These are phyloP conservation scores for Fusarium paranaense DNA, from an alignment of 2,329 filamentous ascomycete genomes.

Conservation along the genomic window DNA sequence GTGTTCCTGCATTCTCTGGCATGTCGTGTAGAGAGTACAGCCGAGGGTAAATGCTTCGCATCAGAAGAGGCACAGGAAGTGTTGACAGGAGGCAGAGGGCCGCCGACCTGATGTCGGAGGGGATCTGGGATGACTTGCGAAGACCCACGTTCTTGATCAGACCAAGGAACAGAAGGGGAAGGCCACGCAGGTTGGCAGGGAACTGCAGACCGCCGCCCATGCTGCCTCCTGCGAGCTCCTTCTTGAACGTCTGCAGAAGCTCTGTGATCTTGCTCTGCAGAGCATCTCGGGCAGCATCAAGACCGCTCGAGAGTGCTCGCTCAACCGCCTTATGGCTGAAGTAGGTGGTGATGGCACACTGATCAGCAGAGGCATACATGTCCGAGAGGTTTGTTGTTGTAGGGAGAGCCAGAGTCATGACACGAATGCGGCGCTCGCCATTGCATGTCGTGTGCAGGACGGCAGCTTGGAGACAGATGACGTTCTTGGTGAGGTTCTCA, in stretches of 20 bases:
- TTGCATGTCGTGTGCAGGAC: conserved; percentile 98
- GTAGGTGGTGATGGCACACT: conserved; percentile 91
- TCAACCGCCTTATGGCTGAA: conserved; percentile 99
- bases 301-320: conserved; percentile 82
- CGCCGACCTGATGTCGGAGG: conserved; percentile 91
- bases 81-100: conserved; percentile 95
- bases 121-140: conserved; percentile 92
- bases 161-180: conserved; percentile 91
- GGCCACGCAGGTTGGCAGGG: conserved; percentile 87
- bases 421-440: conserved; percentile 92
- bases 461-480: conserved; percentile 92
- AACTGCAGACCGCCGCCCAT: conserved; percentile 96
- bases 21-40: conserved; percentile 94
- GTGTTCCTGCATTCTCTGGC: conserved; percentile 91
- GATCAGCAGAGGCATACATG: conserved; percentile 94
- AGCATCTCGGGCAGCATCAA: conserved; percentile 91
- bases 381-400: conserved; percentile 92
- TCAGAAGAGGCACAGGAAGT: conserved; percentile 86
- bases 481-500: conserved; percentile 89
- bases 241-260: conserved; percentile 93
- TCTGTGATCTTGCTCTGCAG: conserved; percentile 93
- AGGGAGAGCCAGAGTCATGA: conserved; percentile 91
- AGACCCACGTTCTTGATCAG: conserved; percentile 97
- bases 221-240: conserved; percentile 94
- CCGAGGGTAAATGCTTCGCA: conserved; percentile 91